phyloP scores from a whole-genome alignment of 2,329 filamentous ascomycete genomes.

The Colletotrichum musae region DNA sequence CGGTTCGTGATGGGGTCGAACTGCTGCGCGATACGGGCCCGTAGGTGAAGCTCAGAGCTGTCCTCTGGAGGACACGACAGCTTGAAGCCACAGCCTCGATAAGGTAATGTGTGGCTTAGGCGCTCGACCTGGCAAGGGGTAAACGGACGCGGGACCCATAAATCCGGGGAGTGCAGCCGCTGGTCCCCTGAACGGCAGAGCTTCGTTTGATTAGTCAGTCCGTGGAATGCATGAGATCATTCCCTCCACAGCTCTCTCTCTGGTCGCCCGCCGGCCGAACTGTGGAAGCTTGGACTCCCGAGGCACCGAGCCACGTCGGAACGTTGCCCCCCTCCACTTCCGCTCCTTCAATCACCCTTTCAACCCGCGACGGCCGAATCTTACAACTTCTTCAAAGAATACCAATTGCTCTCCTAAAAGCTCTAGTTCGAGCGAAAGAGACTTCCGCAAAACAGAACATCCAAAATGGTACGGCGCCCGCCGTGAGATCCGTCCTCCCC shows the following conservation, averaged over 20 bases:
- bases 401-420: background rate
- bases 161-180: conserved; percentile 30
- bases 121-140: background rate
- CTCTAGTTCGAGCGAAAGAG: background rate
- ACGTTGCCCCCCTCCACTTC: conserved; percentile 24
- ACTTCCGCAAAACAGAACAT: background rate
- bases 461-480: conserved; percentile 27
- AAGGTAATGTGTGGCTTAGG: conserved; percentile 39
- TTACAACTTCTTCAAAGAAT: conserved; percentile 1
- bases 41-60: conserved; percentile 38
- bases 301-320: conserved; percentile 26
- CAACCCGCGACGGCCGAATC: background rate
- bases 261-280: conserved; percentile 20
- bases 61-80: conserved; percentile 52
- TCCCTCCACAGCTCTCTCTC: conserved; percentile 2
- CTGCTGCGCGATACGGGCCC: conserved; percentile 17
- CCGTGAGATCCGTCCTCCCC: background rate
- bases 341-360: no score
- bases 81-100: conserved; percentile 44
- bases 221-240: conserved; percentile 40
- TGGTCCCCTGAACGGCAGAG: conserved; percentile 13
- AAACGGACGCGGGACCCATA: conserved; percentile 20
- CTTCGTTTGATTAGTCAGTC: conserved; percentile 35
- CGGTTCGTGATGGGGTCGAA: conserved; percentile 11
- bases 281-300: conserved; percentile 34